Evolutionary conservation across 352 stramenopile genomes (phyloP).

Genomic region (Phytopythium litorale): DNA sequence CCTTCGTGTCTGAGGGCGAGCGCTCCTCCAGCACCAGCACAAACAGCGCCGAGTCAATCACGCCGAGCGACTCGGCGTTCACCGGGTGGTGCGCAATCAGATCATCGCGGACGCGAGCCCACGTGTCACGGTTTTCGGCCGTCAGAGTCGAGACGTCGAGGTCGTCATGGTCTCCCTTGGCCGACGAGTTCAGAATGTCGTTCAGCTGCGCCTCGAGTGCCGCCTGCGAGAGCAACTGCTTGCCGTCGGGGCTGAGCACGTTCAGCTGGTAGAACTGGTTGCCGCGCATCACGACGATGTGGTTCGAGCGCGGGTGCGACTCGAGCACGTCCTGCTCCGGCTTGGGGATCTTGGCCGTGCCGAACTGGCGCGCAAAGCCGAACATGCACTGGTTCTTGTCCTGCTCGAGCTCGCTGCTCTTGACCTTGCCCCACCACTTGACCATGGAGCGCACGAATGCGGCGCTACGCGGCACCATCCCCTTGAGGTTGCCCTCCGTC

Average conservation of each 20-base stretch:
- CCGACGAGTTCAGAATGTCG: slow-evolving; percentile 56
- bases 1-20: slow-evolving; percentile 53
- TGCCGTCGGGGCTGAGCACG: slow-evolving; percentile 76
- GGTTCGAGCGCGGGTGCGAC: slow-evolving; percentile 67
- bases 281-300: slow-evolving; percentile 88
- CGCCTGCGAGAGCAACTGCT: slow-evolving; percentile 72
- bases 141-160: slow-evolving; percentile 77
- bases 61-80: slow-evolving; percentile 65
- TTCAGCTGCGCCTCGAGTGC: slow-evolving; percentile 63
- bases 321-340: slow-evolving; percentile 66
- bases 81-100: slow-evolving; percentile 61
- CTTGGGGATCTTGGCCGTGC: slow-evolving; percentile 79
- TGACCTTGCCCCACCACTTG: slow-evolving; percentile 90
- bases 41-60: slow-evolving; percentile 90
- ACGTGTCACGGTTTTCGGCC: slow-evolving; percentile 81
- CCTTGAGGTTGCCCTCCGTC: slow-evolving; percentile 66
- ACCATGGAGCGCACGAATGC: slow-evolving; percentile 77
- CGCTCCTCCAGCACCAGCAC: slow-evolving; percentile 86
- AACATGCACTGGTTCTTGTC: slow-evolving; percentile 91
- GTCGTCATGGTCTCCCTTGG: slow-evolving; percentile 43
- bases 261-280: slow-evolving; percentile 85
- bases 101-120: slow-evolving; percentile 73
- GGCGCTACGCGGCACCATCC: slow-evolving; percentile 64
- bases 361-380: slow-evolving; percentile 84
- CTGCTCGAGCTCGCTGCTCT: slow-evolving; percentile 83